Evolutionary conservation across 257 asterid genomes (phyloP).

Genomic region (Mentha longifolia): DNA sequence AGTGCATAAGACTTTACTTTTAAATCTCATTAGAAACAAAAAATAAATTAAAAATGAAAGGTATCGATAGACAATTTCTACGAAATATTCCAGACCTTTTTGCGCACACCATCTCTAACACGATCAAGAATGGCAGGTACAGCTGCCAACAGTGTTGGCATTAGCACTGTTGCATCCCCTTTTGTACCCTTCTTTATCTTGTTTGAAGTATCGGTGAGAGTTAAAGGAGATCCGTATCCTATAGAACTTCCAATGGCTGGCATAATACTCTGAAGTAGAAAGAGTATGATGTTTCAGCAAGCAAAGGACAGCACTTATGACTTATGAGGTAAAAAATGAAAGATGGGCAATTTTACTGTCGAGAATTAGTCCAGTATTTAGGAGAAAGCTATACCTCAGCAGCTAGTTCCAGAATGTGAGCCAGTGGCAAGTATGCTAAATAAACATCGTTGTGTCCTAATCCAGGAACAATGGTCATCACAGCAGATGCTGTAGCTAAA

Average conservation of each 20-base stretch:
- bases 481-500: constrained; percentile 93
- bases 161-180: constrained; percentile 86
- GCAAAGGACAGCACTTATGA: not conserved
- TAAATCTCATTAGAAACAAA: constrained; percentile 11
- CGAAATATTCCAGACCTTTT: constrained; percentile 62
- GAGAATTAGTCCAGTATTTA: constrained; percentile 10
- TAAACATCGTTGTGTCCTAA: constrained; percentile 78
- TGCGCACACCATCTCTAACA: constrained; percentile 95
- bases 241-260: constrained; percentile 88
- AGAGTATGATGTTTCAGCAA: not conserved
- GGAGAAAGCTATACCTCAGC: constrained; percentile 74
- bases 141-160: constrained; percentile 90
- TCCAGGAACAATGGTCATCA: constrained; percentile 83
- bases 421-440: constrained; percentile 93
- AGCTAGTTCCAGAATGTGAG: constrained; percentile 96
- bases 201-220: constrained; percentile 94
- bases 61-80: constrained; percentile 1
- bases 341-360: not conserved
- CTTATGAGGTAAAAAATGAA: constrained; percentile 5
- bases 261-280: constrained; percentile 61
- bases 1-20: constrained; percentile 26
- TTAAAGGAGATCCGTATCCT: constrained; percentile 96
- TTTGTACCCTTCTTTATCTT: constrained; percentile 93
- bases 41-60: constrained; percentile 14
- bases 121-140: constrained; percentile 99